Evolutionary conservation across 202 grass and related monocot species (phyloP), one percentile per base, ranked within the genome.

Genomic region (Setaria italica): DNA sequence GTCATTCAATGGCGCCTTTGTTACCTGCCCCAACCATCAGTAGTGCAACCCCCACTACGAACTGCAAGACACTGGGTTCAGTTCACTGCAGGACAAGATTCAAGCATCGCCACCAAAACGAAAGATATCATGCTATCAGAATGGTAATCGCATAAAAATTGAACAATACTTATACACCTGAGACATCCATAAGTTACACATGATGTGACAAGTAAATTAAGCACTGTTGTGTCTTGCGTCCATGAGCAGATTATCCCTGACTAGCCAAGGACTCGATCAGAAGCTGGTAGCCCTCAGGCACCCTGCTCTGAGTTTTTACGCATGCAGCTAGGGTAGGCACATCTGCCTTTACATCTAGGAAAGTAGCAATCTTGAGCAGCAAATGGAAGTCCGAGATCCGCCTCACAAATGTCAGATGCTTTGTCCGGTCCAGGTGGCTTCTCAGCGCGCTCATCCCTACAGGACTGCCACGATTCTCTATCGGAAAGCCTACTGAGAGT

Each of bases 351-450:
- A 89, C 85, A 71, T 95, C 95, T 62, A 95, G 87, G 68, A 77
- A 90, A 70, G 37, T 87, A 72, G 92, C 70, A 7, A 95, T 70
- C 74, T 89, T 53, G 20, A 98, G 93, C 33, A 98, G 93, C 73
- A 98, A 55, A 83, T 95, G 95, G 71, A 98, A 98, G 55, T 98
- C 93, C 0, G 95, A 95, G 35, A 98, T 95, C 46, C 91, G 86
- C 85, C 75, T 95, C 62, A 97, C 92, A 84, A 97, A 97, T 2
- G 89, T 37, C 12, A 95, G 83, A 66, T 92, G 85, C 83, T 98
- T 98, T 1, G 41, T 78, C 39, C 87, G 86, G 35, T 98, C 91
- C 41, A 98, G 78, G 63, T 95, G 90, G 58, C 56, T 92, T 81
- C 63, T 93, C 21, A 98, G 80, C 5, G 89, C 80, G 21, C 60